phyloP scores from a whole-genome alignment of 768 basidiomycete genomes.

The Sutorius australiensis region DNA sequence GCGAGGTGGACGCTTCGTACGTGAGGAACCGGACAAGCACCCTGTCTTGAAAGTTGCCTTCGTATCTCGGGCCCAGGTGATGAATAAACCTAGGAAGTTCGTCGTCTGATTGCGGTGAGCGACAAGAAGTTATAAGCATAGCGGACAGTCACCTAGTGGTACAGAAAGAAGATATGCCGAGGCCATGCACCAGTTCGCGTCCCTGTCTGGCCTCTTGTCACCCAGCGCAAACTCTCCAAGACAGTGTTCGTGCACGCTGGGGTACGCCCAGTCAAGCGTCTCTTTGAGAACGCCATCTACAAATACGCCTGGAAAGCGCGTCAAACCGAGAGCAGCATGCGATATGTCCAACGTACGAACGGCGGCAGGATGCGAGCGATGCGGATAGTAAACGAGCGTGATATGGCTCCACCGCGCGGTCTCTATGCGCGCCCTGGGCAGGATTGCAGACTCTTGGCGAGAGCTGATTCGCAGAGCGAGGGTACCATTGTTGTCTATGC shows the following conservation, averaged over 20 bases:
- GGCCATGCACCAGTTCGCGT: conserved; percentile 57
- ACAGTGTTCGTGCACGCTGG: conserved; percentile 41
- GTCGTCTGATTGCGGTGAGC: conserved; percentile 45
- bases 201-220: conserved; percentile 40
- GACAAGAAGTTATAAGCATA: neutral
- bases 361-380: conserved; percentile 49
- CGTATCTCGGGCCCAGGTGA: conserved; percentile 78
- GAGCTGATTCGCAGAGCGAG: conserved; percentile 46
- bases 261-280: conserved; percentile 60
- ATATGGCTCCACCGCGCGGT: conserved; percentile 72
- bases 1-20: conserved; percentile 78
- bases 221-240: conserved; percentile 52
- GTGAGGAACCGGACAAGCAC: conserved; percentile 71
- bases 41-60: conserved; percentile 70
- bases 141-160: conserved; percentile 46
- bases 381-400: conserved; percentile 60
- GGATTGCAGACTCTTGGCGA: conserved; percentile 37
- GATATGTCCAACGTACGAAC: conserved; percentile 47
- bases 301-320: conserved; percentile 53
- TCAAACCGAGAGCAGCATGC: neutral
- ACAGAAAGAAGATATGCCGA: conserved; percentile 59
- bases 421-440: conserved; percentile 45
- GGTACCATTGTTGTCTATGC: conserved; percentile 51
- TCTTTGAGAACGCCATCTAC: conserved; percentile 69
- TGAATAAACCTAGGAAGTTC: conserved; percentile 73